Conservation (phyloP, 345 rosid species). For the Hibiscus syriacus region DNA sequence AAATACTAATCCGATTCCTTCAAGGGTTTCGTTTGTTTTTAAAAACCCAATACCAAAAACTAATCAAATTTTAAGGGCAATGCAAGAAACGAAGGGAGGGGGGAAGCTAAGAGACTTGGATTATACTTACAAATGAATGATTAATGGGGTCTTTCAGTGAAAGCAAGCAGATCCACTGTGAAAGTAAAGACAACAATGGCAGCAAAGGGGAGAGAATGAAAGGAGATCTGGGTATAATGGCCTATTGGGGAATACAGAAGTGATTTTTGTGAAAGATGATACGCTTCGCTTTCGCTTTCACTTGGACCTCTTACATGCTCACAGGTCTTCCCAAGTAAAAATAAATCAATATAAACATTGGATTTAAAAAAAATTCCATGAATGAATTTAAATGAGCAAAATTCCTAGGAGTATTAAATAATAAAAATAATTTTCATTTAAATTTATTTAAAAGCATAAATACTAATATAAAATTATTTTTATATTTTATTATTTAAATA, state of each 20-base stretch:
- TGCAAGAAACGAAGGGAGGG: not conserved
- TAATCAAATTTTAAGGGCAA: slow-evolving; percentile 6
- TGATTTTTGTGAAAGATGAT: not conserved
- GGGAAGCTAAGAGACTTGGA: not conserved
- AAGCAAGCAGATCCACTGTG: too few species aligned
- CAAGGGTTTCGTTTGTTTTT: not conserved
- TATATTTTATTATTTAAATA: too few species aligned
- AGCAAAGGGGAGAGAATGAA: not conserved
- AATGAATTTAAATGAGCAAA: too few species aligned
- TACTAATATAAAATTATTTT: too few species aligned
- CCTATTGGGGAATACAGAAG: not conserved
- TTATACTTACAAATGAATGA: slow-evolving; percentile 23
- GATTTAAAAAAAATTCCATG: too few species aligned
- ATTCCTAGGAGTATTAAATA: too few species aligned
- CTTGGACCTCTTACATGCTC: not conserved
- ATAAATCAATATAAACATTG: too few species aligned
- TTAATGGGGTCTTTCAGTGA: slow-evolving; percentile 19
- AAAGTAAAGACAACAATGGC: not conserved
- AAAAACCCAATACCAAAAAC: not conserved
- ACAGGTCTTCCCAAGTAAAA: not conserved
- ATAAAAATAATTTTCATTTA: too few species aligned
- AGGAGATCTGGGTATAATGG: not conserved
- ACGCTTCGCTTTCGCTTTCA: not conserved
- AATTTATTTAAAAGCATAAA: too few species aligned
- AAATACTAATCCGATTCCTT: not conserved